Percentiles rank a stretch among this genome's conserved stretches.
These are phyloP conservation scores for Tephrocybe sp. DNA, from an alignment of 768 basidiomycete species.

Conservation along the genomic window DNA sequence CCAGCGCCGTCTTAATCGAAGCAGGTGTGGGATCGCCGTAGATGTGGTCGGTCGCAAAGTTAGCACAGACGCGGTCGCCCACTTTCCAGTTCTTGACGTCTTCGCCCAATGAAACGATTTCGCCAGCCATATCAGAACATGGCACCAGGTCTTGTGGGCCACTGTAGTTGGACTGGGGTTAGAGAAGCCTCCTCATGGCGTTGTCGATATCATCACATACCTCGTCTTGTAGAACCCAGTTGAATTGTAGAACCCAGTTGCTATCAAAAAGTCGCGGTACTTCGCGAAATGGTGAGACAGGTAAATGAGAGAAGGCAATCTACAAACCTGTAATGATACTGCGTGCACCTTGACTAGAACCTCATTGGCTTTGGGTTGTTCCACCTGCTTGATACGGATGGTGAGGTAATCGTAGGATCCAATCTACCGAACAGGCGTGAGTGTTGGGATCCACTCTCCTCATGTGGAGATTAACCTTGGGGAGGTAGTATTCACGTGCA, in stretches of 20 bases:
- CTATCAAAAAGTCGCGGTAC: slow-evolving; percentile 54
- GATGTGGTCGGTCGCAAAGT: slow-evolving; percentile 49
- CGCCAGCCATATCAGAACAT: slow-evolving; percentile 57
- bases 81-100: slow-evolving; percentile 48
- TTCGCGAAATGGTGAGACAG: no score
- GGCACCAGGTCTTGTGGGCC: slow-evolving; percentile 28
- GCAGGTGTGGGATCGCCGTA: slow-evolving; percentile 39
- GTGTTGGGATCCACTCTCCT: no score
- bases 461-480: slow-evolving; percentile 7
- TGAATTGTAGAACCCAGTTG: slow-evolving; percentile 38
- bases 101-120: slow-evolving; percentile 47
- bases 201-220: no score
- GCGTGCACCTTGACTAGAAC: slow-evolving; percentile 58
- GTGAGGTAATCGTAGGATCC: slow-evolving; percentile 25
- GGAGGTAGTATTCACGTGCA: slow-evolving; percentile 17
- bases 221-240: slow-evolving; percentile 24
- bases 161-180: slow-evolving; percentile 5
- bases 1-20: slow-evolving; percentile 37
- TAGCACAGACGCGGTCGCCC: slow-evolving; percentile 59
- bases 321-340: slow-evolving; percentile 57
- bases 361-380: slow-evolving; percentile 40
- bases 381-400: slow-evolving; percentile 23
- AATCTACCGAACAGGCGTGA: no score
- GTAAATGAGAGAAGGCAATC: no score
- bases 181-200: not conserved